phyloP scores from a whole-genome alignment of 2,329 filamentous ascomycete genomes.

The Pseudogymnoascus destructans region DNA sequence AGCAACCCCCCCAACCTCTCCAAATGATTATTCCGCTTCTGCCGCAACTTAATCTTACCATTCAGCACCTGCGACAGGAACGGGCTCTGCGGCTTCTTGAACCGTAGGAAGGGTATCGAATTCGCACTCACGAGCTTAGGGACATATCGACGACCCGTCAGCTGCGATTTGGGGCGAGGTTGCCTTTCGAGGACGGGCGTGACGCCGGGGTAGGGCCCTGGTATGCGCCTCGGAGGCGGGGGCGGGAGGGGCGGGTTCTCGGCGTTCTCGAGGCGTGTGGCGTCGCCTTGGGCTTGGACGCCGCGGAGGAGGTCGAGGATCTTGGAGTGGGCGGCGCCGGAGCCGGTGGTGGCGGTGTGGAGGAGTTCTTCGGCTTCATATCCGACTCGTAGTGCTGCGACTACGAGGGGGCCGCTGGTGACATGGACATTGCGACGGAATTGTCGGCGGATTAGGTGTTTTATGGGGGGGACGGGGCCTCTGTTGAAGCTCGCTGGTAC shows the following conservation, averaged over 20 bases:
- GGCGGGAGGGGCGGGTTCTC: slow-evolving; percentile 26
- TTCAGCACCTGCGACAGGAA: slow-evolving; percentile 45
- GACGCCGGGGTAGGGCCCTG: slow-evolving; percentile 23
- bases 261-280: slow-evolving; percentile 28
- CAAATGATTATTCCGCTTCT: slow-evolving; percentile 29
- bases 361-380: slow-evolving; percentile 38
- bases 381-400: slow-evolving; percentile 49
- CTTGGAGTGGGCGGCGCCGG: slow-evolving; percentile 16
- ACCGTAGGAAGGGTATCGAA: slow-evolving; percentile 50
- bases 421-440: slow-evolving; percentile 49
- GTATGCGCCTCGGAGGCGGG: slow-evolving; percentile 13
- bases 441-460: slow-evolving; percentile 44
- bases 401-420: slow-evolving; percentile 45
- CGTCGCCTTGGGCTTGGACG: slow-evolving; percentile 4
- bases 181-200: slow-evolving; percentile 37
- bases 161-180: slow-evolving; percentile 35
- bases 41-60: slow-evolving; percentile 35
- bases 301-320: slow-evolving; percentile 12
- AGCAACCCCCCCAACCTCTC: slow-evolving; percentile 27
- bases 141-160: slow-evolving; percentile 42
- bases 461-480: slow-evolving; percentile 35
- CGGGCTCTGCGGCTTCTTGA: slow-evolving; percentile 50
- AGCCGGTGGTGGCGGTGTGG: slow-evolving; percentile 18
- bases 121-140: slow-evolving; percentile 44
- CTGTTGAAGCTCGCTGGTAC: slow-evolving; percentile 34